Base-by-base conservation (phyloP, 768 basidiomycete species). In the Xanthoconium stramineum region DNA sequence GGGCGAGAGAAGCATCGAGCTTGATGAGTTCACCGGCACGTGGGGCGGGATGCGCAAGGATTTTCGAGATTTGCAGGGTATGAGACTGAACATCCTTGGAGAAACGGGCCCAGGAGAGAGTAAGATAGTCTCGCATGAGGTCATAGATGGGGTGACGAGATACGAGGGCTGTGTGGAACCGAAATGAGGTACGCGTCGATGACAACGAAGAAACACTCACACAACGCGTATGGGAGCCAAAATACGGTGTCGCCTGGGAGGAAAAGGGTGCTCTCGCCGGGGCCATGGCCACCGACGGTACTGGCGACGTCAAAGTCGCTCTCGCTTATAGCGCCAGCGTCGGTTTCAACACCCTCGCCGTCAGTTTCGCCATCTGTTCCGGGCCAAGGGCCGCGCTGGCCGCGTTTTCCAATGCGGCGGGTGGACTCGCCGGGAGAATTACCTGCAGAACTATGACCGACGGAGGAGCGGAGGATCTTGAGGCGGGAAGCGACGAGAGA, bases 111-210 rank as follows among this genome's bases (percentile, higher is more conserved):
- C 93, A 95, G 5, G 89, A 91, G 44, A 97, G 84, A n/a, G 94
- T 94, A 43, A 98, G 82, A 66, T 91, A 95, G 74, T 98, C 95
- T 51, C 90, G 83, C 89, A 98, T 92, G 53, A 96, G 79, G 67
- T 95, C 93, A 74, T 95, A 97, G 61, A 97, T 91, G 0, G 94
- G 94, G 70, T 91, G 90, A 24, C 91, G 86, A 47, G 94, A 96
- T 30, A 94, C 93, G 65, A 92, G 80, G 15, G 88, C 90, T 91
- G 61, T n/a, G 42, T 57, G 49, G 24, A 47, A 49, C 3, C 2
- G 46, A 44, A 51, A 37, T 62, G 29, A 69, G 48, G 57, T 36
- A 44, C 29, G 49, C 19, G 45, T 47, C 14, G 42, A 58, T 10
- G 49, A 13, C 32, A 2, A 43, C 35, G 56, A 38, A 43, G 56